Base-by-base conservation (phyloP, 1,284 basidiomycete genomes). In the Paramarasmius palmivorus region DNA sequence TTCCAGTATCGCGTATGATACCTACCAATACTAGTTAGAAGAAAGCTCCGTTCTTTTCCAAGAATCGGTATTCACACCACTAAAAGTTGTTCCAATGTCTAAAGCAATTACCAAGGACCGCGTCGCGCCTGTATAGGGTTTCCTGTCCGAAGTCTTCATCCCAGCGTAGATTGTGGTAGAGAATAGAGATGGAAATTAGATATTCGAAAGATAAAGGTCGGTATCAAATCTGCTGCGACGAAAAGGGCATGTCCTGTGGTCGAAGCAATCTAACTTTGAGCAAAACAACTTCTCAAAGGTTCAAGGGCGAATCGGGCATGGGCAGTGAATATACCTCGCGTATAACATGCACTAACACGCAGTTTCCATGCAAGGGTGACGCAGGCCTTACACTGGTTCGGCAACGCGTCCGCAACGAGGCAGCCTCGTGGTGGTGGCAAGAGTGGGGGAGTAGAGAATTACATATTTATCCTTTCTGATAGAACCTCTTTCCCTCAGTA, bases 81-180 rank as follows among this genome's bases (percentile, higher is more conserved):
- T 86, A 63, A 88, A 89, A 0, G 87, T 90, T 0, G 88, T 90
- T 26, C 88, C 87, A 59, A 90, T 79, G 62, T 90, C 87, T 66
- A 90, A 79, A 3, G 88, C 87, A 59, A 90, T 75, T 57, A 86
- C 86, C 52, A 91, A 79, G 53, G 84, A 79, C 59, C 86, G 79
- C 17, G 72, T 70, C 12, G 74, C 63, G 49, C 88, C 88, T 12
- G 68, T 74, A 66, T 89, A 90, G 22, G 88, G 87, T 67, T 88
- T 90, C 53, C 88, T 79, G 66, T 84, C 82, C 7, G 70, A 64
- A 39, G 75, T 69, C 63, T 77, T 77, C 72, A 76, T 73, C 54
- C 54, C 34, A 41, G 57, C 56, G 39, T 40, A 25, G 56, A 56
- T 46, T 52, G 52, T 41, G 42, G 50, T 52, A 49, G 49, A 51